These are phyloP conservation scores for Friedmanniomyces endolithicus DNA, from an alignment of 495 filamentous ascomycete genomes.

Conservation along the genomic window DNA sequence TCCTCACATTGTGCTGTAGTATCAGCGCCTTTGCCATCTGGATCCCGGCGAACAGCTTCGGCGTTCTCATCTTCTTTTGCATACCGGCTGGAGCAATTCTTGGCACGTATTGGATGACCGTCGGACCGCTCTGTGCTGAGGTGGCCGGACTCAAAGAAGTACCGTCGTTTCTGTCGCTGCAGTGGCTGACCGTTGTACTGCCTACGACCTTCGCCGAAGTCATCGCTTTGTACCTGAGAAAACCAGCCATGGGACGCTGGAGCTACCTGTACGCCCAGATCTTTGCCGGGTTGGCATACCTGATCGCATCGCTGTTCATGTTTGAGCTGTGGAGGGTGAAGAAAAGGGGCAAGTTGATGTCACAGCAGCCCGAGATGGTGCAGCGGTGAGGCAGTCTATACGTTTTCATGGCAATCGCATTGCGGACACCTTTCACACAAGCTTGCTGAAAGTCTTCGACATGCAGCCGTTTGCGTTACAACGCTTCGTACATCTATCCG, in stretches of 20 bases:
- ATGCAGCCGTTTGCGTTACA: too few species aligned
- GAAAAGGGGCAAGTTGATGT: slow-evolving; percentile 1
- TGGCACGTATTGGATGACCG: slow-evolving; percentile 57
- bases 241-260: slow-evolving; percentile 29
- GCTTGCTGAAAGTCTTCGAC: too few species aligned
- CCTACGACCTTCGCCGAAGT: slow-evolving; percentile 57
- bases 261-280: slow-evolving; percentile 50
- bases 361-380: slow-evolving; percentile 1
- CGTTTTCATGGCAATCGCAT: not conserved
- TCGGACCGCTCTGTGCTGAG: slow-evolving; percentile 62
- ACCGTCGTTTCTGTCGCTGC: slow-evolving; percentile 44
- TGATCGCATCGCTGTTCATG: slow-evolving; percentile 7
- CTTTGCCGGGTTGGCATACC: slow-evolving; percentile 39
- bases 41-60: slow-evolving; percentile 52
- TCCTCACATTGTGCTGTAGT: slow-evolving; percentile 46
- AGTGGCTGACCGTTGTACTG: slow-evolving; percentile 45
- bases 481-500: not conserved
- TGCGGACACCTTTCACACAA: not conserved
- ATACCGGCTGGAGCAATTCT: slow-evolving; percentile 44
- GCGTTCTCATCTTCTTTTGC: slow-evolving; percentile 29
- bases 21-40: slow-evolving; percentile 53
- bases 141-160: slow-evolving; percentile 61
- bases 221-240: slow-evolving; percentile 49
- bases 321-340: slow-evolving; percentile 14
- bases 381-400: not conserved